Base-by-base conservation (phyloP, 352 stramenopile species). In the Phytophthora colocasiae region DNA sequence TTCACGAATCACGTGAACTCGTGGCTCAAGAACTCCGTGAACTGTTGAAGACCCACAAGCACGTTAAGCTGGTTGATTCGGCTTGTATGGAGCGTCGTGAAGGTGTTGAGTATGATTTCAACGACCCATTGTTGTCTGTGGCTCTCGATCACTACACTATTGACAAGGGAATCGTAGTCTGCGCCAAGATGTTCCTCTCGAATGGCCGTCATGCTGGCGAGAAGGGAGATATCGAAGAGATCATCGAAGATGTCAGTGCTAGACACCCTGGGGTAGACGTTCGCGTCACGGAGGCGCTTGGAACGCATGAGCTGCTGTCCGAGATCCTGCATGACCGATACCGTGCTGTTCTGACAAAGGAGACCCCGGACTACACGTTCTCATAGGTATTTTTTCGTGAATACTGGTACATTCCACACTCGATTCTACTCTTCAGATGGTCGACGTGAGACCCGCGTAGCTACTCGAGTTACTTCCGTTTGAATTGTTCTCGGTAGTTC, bases 41-140 rank as follows among this genome's bases (percentile, higher is more conserved):
- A 0, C 41, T 92, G 36, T 17, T 75, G 0, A 59, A 71, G 9
- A 44, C 66, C 10, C 64, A 85, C 9, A 56, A 83, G 8, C 56
- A 72, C 3, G 85, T 89, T 4, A 72, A 76, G 34, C 44, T 80
- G 0, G 83, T 95, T 0, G 67, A 61, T 2, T 87, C 84, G 2
- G 82, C 81, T 11, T 91, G 81, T 56, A 93, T 96, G 85, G 87
- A 96, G 71, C 80, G 85, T 26, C 82, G 80, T 32, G 81, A 93
- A 39, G 83, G 83, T 19, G 8, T 68, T 1, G 75, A 87, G 45
- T 95, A 84, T 61, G 87, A 92, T 55, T 96, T 93, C 36, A 94
- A 94, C 53, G 85, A 95, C 26, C 89, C 89, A 9, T 66, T 95
- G n/a, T 60, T 96, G 8, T 68, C 67, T 10, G 69, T 80, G n/a